phyloP scores from a whole-genome alignment of 1,284 basidiomycete species.

The Cryptococcus sp. region DNA sequence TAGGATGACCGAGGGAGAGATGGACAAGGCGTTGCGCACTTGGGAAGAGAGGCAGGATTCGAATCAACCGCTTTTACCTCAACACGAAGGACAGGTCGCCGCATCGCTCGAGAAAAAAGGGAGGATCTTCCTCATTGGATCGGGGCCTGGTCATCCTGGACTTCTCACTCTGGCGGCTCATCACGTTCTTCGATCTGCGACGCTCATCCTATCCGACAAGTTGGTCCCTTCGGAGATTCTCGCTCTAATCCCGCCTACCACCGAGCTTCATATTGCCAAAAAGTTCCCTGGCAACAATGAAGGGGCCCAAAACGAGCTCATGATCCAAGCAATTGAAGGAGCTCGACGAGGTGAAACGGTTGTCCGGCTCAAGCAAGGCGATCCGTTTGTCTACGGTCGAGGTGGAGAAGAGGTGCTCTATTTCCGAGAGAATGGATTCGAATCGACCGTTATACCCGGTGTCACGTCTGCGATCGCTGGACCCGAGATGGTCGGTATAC shows the following conservation, averaged over 20 bases:
- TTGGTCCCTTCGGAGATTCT: constrained; percentile 90
- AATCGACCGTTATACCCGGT: constrained; percentile 80
- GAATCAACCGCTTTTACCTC: constrained; percentile 11
- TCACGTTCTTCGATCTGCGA: constrained; percentile 66
- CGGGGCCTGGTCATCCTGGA: constrained; percentile 89
- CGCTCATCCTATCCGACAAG: constrained; percentile 90
- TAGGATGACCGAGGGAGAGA: constrained; percentile 60
- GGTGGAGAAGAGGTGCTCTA: constrained; percentile 91
- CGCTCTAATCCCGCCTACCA: constrained; percentile 67
- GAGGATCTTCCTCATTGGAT: constrained; percentile 80
- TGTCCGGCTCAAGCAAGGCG: constrained; percentile 93
- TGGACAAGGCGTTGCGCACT: constrained; percentile 56
- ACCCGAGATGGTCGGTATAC: constrained; percentile 81
- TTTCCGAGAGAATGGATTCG: constrained; percentile 77
- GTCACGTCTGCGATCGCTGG: constrained; percentile 83
- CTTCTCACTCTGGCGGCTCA: constrained; percentile 85
- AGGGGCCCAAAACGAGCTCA: constrained; percentile 86
- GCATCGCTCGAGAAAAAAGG: constrained; percentile 48
- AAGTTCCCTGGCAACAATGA: constrained; percentile 98
- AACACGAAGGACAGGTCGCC: constrained; percentile 23
- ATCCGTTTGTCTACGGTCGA: constrained; percentile 89
- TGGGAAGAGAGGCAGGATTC: constrained; percentile 13
- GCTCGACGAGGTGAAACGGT: constrained; percentile 75
- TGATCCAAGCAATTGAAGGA: constrained; percentile 79
- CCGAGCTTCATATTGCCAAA: constrained; percentile 68